A percentile compares a stretch with the other conserved stretches of the same genome.
phyloP scores from a whole-genome alignment of 371 early-diverging fungal species.

The Racocetra persica region DNA sequence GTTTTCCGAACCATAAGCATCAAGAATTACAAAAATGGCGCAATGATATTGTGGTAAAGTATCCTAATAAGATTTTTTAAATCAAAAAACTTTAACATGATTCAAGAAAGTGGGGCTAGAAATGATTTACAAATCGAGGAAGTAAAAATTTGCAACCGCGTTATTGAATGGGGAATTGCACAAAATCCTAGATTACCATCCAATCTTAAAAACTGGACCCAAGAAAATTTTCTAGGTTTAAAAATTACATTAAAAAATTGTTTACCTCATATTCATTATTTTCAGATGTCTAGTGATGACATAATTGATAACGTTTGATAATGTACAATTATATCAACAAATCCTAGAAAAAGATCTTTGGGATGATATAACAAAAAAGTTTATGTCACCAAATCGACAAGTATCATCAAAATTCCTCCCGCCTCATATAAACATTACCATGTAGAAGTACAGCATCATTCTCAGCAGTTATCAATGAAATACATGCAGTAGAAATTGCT shows the following conservation, averaged over 20 bases:
- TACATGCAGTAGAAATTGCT: background rate
- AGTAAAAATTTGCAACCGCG: background rate
- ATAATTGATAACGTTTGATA: background rate
- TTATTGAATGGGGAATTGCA: slow-evolving; percentile 29
- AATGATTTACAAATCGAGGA: slow-evolving; percentile 26
- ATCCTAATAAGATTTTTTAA: too few relatives aligned
- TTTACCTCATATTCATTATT: background rate
- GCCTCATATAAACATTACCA: too few relatives aligned
- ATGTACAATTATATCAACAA: background rate
- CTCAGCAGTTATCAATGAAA: slow-evolving; percentile 4
- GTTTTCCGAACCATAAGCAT: too few relatives aligned
- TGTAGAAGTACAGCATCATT: background rate
- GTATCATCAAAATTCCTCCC: too few relatives aligned
- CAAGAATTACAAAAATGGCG: too few relatives aligned
- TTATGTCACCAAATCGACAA: too few relatives aligned
- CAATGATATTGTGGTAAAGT: too few relatives aligned
- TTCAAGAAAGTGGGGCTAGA: too few relatives aligned
- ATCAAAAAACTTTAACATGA: too few relatives aligned
- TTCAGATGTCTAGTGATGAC: background rate
- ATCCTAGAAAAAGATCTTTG: background rate
- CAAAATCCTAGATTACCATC: background rate
- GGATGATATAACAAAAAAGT: too few relatives aligned
- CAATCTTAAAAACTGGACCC: background rate
- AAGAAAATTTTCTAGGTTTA: background rate
- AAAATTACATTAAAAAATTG: background rate